Base-by-base conservation (phyloP, 2,329 filamentous ascomycete genomes). In the Ophiostoma himal-ulmi region DNA sequence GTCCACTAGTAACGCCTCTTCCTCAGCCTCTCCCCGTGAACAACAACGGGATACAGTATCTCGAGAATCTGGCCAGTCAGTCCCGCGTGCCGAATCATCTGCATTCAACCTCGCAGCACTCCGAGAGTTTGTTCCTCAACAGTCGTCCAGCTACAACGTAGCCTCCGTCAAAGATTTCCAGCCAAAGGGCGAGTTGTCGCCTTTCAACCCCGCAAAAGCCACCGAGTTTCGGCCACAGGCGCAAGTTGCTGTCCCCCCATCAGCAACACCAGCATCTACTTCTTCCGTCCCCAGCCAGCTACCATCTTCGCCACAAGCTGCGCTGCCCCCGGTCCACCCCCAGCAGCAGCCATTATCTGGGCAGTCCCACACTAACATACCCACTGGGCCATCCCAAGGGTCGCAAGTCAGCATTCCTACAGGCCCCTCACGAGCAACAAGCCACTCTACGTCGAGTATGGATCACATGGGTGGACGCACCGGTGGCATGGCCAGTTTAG, bases 21-120 rank as follows among this genome's bases (percentile, higher is more conserved):
- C 73, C 22, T 67, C 73, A 17, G 70, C 70, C 11, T 73, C 73
- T 4, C 71, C 72, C 1, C 73, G 68, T 62, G 71, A 74, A 44
- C 70, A 41, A 13, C 20, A 70, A 14, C 65, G 70, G 4, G 70
- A 73, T 13, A 39, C 62, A 10, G 57, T 30, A 14, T 20, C 44
- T 41, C 70, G 71, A 39, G 72, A 73, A 13, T 30, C 67, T 5
- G 64, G 67, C 22, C 70, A 67, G 37, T 13, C 71, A 1, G 6
- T 70, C 11, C 69, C 73, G 1, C 73, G 73, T 20, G 44, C 66
- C 60, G 73, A 73, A 14, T 41, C 65, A 0, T 44, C 73, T 2
- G 44, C 71, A 3, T 93, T 91, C 75, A 83, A 85, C 70, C 86
- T 91, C 78, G 78, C 85, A 5, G 78, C 82, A 30, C 83, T 89